Percentiles rank a stretch among this genome's conserved stretches.
Evolutionary conservation across 257 asterid genomes (phyloP).

Genomic region (Eucommia ulmoides): DNA sequence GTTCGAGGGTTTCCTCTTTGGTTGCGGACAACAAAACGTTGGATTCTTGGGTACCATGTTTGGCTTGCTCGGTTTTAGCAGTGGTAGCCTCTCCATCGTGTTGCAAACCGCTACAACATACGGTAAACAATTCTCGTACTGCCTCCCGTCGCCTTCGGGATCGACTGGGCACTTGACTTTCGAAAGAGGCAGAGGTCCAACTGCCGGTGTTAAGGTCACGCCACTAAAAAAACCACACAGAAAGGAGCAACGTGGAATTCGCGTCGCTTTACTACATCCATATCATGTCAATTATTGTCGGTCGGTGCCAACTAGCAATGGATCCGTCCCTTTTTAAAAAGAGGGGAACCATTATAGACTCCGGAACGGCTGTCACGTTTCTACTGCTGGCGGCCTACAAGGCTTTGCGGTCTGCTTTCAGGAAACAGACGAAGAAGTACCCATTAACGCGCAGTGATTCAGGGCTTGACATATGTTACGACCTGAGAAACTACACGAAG

Average conservation of each 20-base stretch:
- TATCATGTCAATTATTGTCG: background rate
- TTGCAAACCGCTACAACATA: background rate
- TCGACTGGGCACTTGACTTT: background rate
- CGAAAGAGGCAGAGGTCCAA: background rate
- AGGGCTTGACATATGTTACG: background rate
- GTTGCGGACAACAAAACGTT: slow-evolving; percentile 1
- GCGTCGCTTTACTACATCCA: background rate
- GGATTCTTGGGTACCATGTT: background rate
- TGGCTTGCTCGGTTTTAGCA: background rate
- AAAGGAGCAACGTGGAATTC: background rate
- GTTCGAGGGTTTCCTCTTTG: background rate
- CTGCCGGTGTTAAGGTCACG: too few relatives aligned
- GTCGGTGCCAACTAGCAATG: background rate
- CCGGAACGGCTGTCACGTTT: background rate
- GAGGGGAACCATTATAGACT: background rate
- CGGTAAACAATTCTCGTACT: background rate
- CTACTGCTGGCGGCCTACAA: background rate
- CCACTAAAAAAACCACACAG: too few relatives aligned
- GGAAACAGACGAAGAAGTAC: background rate
- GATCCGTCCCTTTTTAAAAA: background rate
- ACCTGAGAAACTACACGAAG: background rate
- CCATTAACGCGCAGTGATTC: background rate
- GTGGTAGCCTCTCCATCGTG: background rate
- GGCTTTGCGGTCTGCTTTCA: background rate
- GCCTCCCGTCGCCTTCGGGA: background rate